Evolutionary conservation across 1,284 basidiomycete genomes (phyloP), one percentile per base, ranked within the genome.

Genomic region (Anthracocystis setariae): DNA sequence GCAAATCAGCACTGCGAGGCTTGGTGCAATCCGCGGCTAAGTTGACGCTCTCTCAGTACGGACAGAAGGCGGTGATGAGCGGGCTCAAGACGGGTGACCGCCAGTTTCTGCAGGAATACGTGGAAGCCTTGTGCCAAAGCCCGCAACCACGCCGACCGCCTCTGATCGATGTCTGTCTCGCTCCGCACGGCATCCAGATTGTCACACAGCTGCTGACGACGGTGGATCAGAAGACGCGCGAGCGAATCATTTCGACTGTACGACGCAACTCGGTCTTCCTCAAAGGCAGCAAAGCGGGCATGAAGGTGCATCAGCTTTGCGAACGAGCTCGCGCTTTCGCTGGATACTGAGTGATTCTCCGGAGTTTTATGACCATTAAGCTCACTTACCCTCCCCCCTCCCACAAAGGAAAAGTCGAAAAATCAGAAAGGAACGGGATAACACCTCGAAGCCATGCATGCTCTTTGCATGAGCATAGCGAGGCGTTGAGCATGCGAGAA

Each of bases 151-250:
- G 77, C 25, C 74, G 78, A 21, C 76, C 80, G 18, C 59, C 77
- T 5, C 51, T 82, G 29, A 65, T 82, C 35, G 80, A 82, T 38
- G 57, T 82, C n/a, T 77, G 74, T 21, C 59, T 73, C 4, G 61
- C 73, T 2, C 58, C 78, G 25, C 78, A 82, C 23, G 81, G 81
- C 3, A 62, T 81, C 15, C 80, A 81, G 50, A 79, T 82, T 43
- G 65, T 82, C 12, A 78, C 79, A n/a, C 74, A 76, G 70, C 79
- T 82, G n/a, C 64, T 82, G 42, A 82, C 80, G n/a, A 66, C 76
- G 40, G 70, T 77, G 40, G 39, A 54, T 10, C 58, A 55, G 21
- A 60, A 67, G 29, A 65, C 69, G 29, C 75, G 81, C 27, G 73
- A 74, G 7, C 55, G 62, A 4, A 73, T 82, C 67, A 77, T 82